A percentile compares a stretch with the other conserved stretches of the same genome.
phyloP scores from a whole-genome alignment of 1,284 basidiomycete genomes.

The Sporisorium iseilematis-ciliati region DNA sequence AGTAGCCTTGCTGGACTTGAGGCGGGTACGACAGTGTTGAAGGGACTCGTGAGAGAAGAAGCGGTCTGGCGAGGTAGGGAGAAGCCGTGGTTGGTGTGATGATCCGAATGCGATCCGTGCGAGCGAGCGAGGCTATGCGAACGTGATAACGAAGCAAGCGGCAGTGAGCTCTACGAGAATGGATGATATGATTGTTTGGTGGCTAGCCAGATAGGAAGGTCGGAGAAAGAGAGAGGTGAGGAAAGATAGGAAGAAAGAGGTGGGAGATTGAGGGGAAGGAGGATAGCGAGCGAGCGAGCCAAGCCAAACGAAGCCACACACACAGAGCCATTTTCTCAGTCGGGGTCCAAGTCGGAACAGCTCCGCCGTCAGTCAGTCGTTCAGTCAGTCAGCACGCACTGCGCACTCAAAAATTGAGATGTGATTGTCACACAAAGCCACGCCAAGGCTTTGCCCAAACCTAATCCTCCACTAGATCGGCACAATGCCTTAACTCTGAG shows the following conservation, averaged over 20 bases:
- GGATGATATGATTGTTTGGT: neutral
- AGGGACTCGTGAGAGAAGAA: neutral
- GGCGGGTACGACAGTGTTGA: neutral
- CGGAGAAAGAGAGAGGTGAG: neutral
- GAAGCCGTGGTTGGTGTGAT: neutral
- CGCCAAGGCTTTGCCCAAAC: neutral
- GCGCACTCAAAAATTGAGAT: neutral
- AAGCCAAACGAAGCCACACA: too few species aligned
- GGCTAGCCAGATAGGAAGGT: neutral
- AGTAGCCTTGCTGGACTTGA: neutral
- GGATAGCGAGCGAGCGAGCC: too few species aligned
- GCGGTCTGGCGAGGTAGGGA: neutral
- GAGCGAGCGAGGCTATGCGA: too few species aligned
- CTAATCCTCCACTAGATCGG: neutral
- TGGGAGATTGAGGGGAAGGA: neutral
- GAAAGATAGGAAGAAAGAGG: constrained; percentile 3
- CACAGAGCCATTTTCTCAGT: neutral
- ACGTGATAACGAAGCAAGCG: neutral
- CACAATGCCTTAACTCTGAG: neutral
- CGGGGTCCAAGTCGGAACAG: constrained; percentile 1
- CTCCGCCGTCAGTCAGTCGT: neutral
- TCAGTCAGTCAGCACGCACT: neutral
- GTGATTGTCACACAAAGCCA: neutral
- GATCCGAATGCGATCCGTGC: too few species aligned
- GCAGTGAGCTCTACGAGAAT: neutral